Percentiles rank a stretch among this genome's conserved stretches.
Conservation (phyloP, 768 basidiomycete genomes). For the Mycena metata region DNA sequence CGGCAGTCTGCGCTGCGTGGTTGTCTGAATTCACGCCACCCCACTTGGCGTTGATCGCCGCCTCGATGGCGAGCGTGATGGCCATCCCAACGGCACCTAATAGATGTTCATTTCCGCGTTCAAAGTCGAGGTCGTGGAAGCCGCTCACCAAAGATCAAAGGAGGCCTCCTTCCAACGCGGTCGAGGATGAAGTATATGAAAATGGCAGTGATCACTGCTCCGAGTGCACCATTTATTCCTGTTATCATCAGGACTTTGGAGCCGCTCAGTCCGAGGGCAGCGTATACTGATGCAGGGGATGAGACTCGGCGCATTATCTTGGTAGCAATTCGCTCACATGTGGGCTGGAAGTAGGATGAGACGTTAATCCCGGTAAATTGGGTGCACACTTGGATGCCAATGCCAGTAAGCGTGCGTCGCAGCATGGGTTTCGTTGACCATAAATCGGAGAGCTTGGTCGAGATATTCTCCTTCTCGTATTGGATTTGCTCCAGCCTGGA, state of each 20-base stretch:
- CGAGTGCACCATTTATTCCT: constrained; percentile 67
- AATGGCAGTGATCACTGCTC: constrained; percentile 57
- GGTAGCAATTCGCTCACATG: not conserved
- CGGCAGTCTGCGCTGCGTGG: constrained; percentile 61
- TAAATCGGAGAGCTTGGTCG: constrained; percentile 62
- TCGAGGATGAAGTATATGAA: constrained; percentile 47
- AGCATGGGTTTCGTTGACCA: constrained; percentile 61
- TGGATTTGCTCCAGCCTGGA: constrained; percentile 60
- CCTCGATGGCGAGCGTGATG: constrained; percentile 59
- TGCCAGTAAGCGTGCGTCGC: constrained; percentile 64
- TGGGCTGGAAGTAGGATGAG: constrained; percentile 57
- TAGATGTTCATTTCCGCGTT: not conserved
- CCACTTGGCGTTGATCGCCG: constrained; percentile 69
- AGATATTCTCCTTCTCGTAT: constrained; percentile 61
- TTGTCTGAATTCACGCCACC: constrained; percentile 67
- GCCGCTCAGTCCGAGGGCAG: constrained; percentile 62
- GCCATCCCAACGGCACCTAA: constrained; percentile 51
- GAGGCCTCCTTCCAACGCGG: constrained; percentile 69
- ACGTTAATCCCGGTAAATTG: constrained; percentile 71
- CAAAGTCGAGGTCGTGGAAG: not conserved
- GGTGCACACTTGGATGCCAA: constrained; percentile 68
- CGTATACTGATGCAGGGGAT: constrained; percentile 65
- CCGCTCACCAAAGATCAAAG: constrained; percentile 42
- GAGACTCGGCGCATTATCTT: constrained; percentile 38
- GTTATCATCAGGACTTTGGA: constrained; percentile 63